These are phyloP conservation scores for Pichia paraexigua DNA, from an alignment of 805 yeast genomes.

Conservation along the genomic window DNA sequence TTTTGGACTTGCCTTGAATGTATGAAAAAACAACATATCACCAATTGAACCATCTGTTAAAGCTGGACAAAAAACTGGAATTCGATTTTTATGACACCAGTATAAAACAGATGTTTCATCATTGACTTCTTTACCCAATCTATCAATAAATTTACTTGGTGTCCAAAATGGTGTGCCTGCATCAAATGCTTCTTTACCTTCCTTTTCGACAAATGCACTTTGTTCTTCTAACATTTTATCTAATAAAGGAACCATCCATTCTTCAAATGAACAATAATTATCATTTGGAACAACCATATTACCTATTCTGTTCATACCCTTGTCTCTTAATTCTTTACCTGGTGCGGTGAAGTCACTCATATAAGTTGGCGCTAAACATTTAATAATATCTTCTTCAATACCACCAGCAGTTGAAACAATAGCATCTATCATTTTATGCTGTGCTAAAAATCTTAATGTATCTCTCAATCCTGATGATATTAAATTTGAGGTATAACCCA, in stretches of 20 bases:
- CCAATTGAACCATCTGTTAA: constrained; percentile 98
- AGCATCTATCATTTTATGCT: constrained; percentile 90
- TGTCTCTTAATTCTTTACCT: constrained; percentile 78
- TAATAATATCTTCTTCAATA: constrained; percentile 93
- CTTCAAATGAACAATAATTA: constrained; percentile 95
- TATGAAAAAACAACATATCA: constrained; percentile 97
- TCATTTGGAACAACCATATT: constrained; percentile 95
- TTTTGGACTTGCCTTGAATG: constrained; percentile 88
- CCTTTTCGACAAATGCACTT: constrained; percentile 49
- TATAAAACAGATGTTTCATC: constrained; percentile 89
- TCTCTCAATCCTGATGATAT: constrained; percentile 93
- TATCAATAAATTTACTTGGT: constrained; percentile 85
- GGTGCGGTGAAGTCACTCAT: constrained; percentile 83
- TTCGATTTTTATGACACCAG: constrained; percentile 97
- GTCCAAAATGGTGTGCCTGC: constrained; percentile 80
- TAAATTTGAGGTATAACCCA: constrained; percentile 95
- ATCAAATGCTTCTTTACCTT: constrained; percentile 50
- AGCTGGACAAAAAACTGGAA: constrained; percentile 96
- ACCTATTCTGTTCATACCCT: constrained; percentile 97
- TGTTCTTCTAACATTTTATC: constrained; percentile 87
- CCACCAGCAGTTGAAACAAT: constrained; percentile 98
- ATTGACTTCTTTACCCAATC: constrained; percentile 91
- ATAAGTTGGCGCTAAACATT: constrained; percentile 92
- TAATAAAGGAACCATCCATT: constrained; percentile 95
- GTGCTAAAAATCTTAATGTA: constrained; percentile 80